phyloP scores from a whole-genome alignment of 257 asterid species.

The Cruciata laevipes region DNA sequence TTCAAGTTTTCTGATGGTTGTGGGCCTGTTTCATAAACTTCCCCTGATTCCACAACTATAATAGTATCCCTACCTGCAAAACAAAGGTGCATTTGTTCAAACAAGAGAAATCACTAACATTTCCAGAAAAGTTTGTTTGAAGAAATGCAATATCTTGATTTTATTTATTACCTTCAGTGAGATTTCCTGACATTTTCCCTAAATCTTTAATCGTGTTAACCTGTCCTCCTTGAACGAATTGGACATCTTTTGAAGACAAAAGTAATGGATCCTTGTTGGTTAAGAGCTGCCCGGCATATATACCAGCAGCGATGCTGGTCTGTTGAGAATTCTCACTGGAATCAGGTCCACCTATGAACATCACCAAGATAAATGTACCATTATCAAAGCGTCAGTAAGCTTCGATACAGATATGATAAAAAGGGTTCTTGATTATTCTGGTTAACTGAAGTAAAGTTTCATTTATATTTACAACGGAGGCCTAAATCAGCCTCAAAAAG shows the following conservation, averaged over 20 bases:
- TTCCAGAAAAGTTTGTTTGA: background rate
- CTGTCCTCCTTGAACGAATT: conserved; percentile 29
- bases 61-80: conserved; percentile 55
- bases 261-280: conserved; percentile 18
- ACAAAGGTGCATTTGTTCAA: conserved; percentile 2
- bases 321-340: conserved; percentile 35
- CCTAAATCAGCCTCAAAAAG: conserved; percentile 6
- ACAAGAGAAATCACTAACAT: background rate
- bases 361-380: conserved; percentile 1
- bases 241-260: conserved; percentile 20
- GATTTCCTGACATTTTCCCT: conserved; percentile 15
- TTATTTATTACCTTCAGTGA: conserved; percentile 14
- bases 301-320: conserved; percentile 23
- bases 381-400: background rate
- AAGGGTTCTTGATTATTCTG: too few species aligned
- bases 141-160: background rate
- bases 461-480: background rate
- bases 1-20: conserved; percentile 2
- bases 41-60: conserved; percentile 43
- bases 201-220: conserved; percentile 10
- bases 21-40: conserved; percentile 12
- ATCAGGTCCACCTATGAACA: conserved; percentile 33
- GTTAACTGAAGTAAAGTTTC: background rate
- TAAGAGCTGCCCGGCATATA: conserved; percentile 34
- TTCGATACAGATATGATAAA: background rate